Conservation (phyloP, 1,284 basidiomycete genomes). For the Pterulicium gracile region DNA sequence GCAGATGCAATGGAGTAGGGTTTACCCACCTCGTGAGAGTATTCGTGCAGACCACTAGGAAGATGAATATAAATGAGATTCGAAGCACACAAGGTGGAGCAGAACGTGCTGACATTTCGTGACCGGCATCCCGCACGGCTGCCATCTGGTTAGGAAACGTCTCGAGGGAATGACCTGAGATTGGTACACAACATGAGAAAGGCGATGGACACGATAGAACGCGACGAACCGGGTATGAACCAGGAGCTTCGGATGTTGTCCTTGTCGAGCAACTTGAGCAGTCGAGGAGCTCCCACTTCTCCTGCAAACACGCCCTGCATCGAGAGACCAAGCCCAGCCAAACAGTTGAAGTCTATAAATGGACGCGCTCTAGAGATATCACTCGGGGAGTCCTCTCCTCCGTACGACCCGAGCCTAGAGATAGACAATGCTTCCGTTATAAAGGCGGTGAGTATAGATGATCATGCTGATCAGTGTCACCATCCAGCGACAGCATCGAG, state of each 20-base stretch:
- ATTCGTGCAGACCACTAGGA: constrained; percentile 56
- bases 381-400: constrained; percentile 53
- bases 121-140: constrained; percentile 55
- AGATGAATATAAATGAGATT: constrained; percentile 5
- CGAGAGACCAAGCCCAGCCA: neutral
- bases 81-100: neutral
- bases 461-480: constrained; percentile 18
- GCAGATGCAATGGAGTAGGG: neutral
- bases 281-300: constrained; percentile 58
- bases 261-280: constrained; percentile 66
- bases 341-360: neutral
- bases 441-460: neutral
- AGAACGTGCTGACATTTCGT: constrained; percentile 40
- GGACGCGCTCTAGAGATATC: constrained; percentile 47
- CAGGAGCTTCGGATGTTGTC: constrained; percentile 58
- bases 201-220: no score
- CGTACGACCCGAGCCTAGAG: constrained; percentile 56
- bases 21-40: constrained; percentile 53
- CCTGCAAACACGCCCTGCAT: constrained; percentile 58
- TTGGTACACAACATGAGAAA: no score
- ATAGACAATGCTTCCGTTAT: neutral
- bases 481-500: constrained; percentile 60
- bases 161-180: constrained; percentile 55
- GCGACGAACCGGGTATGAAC: constrained; percentile 62
- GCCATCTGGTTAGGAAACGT: constrained; percentile 60